Evolutionary conservation across 306 rosid species (phyloP).

Genomic region (Acacia crassicarpa): DNA sequence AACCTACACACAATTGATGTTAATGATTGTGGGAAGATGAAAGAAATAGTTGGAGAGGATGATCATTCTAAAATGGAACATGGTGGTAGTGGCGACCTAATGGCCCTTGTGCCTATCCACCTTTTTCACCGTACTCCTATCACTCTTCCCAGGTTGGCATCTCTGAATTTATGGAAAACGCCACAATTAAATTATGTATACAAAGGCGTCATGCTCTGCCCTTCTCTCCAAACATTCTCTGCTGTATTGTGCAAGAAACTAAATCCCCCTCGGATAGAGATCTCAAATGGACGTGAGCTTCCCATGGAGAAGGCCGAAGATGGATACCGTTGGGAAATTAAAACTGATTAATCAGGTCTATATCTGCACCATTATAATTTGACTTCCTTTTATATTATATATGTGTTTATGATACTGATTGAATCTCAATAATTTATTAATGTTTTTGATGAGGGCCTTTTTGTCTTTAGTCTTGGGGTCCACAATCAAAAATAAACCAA

Average conservation of each 20-base stretch:
- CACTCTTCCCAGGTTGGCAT: neutral
- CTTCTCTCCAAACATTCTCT: neutral
- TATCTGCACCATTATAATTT: neutral
- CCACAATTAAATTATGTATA: neutral
- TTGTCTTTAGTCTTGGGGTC: no score
- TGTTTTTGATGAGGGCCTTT: no score
- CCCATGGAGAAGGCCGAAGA: accelerated
- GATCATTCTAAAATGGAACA: no score
- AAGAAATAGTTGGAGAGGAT: neutral
- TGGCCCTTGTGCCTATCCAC: no score
- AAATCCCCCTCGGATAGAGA: neutral
- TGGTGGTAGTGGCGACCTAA: no score
- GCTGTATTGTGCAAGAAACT: accelerated
- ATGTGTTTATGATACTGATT: neutral
- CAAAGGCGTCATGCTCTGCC: neutral
- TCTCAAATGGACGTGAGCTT: neutral
- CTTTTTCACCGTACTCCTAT: neutral
- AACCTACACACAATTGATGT: neutral
- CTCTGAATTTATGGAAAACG: accelerated
- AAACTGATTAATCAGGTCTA: neutral
- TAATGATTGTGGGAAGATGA: accelerated
- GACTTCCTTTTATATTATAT: neutral
- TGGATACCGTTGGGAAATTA: neutral
- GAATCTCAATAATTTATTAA: neutral
- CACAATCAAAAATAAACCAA: no score